These are phyloP conservation scores for Cystobasidium slooffiae DNA, from an alignment of 1,284 basidiomycete species.

Conservation along the genomic window DNA sequence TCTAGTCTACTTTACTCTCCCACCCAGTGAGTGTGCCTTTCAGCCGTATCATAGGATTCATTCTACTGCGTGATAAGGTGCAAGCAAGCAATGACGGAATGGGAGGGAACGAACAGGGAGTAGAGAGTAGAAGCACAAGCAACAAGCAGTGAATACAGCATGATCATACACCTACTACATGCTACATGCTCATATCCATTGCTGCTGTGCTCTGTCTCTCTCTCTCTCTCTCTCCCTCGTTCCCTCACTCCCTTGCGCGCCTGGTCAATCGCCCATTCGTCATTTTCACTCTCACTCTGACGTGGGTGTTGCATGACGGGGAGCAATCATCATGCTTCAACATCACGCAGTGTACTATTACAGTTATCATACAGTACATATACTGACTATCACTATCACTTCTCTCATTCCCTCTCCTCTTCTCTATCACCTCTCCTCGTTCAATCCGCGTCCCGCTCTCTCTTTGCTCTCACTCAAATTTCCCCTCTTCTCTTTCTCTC, in stretches of 20 bases:
- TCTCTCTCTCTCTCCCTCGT: not conserved
- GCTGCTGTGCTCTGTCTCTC: not conserved
- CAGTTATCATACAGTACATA: not conserved
- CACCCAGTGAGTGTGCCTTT: too few species aligned
- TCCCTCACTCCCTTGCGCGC: not conserved
- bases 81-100: too few species aligned
- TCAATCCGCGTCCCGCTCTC: not conserved
- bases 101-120: too few species aligned
- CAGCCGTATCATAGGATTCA: too few species aligned
- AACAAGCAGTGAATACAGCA: too few species aligned
- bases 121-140: too few species aligned
- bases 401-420: not conserved
- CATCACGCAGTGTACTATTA: not conserved
- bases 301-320: not conserved
- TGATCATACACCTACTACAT: not conserved
- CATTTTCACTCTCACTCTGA: not conserved
- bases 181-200: not conserved
- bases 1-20: too few species aligned
- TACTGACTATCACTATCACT: constrained; percentile 1
- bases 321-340: not conserved
- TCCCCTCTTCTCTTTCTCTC: not conserved
- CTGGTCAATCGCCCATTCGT: not conserved
- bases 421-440: not conserved
- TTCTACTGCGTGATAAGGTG: too few species aligned
- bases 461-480: not conserved